A percentile compares a stretch with the other conserved stretches of the same genome.
phyloP scores from a whole-genome alignment of 352 stramenopile species.

The Aphanomyces invadans region DNA sequence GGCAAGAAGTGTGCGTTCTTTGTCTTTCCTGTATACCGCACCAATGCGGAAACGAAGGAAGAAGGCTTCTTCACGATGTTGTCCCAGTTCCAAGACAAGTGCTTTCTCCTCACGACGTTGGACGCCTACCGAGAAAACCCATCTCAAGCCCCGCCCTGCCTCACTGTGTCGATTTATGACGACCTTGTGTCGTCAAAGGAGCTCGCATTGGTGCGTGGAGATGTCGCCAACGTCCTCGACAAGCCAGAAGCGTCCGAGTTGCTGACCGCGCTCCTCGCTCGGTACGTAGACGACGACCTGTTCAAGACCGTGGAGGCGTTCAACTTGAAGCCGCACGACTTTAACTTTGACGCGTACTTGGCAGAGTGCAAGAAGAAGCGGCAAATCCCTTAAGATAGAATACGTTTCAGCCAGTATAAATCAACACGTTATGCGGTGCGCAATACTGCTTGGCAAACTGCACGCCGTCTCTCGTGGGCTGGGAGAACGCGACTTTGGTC shows the following conservation, averaged over 20 bases:
- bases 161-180: constrained; percentile 75
- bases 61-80: constrained; percentile 85
- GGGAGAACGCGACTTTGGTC: constrained; percentile 50
- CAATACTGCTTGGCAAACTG: constrained; percentile 54
- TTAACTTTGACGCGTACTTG: constrained; percentile 79
- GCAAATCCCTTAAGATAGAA: constrained; percentile 22
- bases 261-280: constrained; percentile 48
- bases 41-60: constrained; percentile 30
- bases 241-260: constrained; percentile 70
- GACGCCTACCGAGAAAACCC: constrained; percentile 85
- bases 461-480: constrained; percentile 59
- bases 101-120: constrained; percentile 79
- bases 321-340: constrained; percentile 75
- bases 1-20: constrained; percentile 58
- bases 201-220: constrained; percentile 58
- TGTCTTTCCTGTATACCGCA: constrained; percentile 73
- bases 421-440: constrained; percentile 38
- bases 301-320: constrained; percentile 75
- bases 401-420: constrained; percentile 32
- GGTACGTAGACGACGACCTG: constrained; percentile 62
- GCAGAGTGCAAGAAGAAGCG: constrained; percentile 32
- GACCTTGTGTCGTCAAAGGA: constrained; percentile 67
- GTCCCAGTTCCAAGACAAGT: constrained; percentile 85
- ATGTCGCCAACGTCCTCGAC: constrained; percentile 82
- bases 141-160: constrained; percentile 53